These are phyloP conservation scores for Apiotrichum gamsii DNA, from an alignment of 1,284 basidiomycete genomes.

Conservation along the genomic window DNA sequence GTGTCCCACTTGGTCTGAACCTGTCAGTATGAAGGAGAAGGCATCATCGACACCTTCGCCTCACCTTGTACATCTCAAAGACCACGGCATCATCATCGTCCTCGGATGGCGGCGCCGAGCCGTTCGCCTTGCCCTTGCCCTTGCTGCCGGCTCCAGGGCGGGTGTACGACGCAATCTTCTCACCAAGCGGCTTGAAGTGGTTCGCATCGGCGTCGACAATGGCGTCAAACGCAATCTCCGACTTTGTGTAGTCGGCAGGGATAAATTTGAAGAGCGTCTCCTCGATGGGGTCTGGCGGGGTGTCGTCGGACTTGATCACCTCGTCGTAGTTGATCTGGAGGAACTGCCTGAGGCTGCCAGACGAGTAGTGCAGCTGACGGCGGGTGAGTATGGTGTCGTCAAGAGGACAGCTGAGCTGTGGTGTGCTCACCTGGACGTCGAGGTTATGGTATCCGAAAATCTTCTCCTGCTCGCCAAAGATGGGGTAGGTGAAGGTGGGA, in stretches of 20 bases:
- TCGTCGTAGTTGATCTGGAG: slow-evolving; percentile 63
- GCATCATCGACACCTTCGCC: slow-evolving; percentile 27
- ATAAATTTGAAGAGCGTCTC: slow-evolving; percentile 71
- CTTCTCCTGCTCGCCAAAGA: slow-evolving; percentile 93
- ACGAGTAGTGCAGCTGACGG: slow-evolving; percentile 69
- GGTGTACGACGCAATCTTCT: slow-evolving; percentile 68
- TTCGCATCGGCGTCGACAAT: slow-evolving; percentile 67
- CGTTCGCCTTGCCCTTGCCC: slow-evolving; percentile 51
- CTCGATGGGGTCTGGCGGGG: slow-evolving; percentile 81
- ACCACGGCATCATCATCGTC: slow-evolving; percentile 59
- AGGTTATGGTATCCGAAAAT: slow-evolving; percentile 89
- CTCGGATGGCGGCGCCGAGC: slow-evolving; percentile 48
- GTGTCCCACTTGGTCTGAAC: slow-evolving; percentile 72
- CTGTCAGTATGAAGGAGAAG: not conserved
- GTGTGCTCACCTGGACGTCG: slow-evolving; percentile 63
- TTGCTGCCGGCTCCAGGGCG: slow-evolving; percentile 50
- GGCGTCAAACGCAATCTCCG: slow-evolving; percentile 59
- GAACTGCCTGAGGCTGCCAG: slow-evolving; percentile 73
- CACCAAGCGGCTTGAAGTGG: slow-evolving; percentile 69
- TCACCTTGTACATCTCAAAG: slow-evolving; percentile 80
- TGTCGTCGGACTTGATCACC: slow-evolving; percentile 60
- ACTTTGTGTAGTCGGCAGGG: slow-evolving; percentile 66
- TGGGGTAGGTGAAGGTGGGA: slow-evolving; percentile 84
- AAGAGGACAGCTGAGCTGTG: not conserved
- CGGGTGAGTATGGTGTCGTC: not conserved